These are phyloP conservation scores for Lippia alba DNA, from an alignment of 305 asterid genomes.

Conservation along the genomic window DNA sequence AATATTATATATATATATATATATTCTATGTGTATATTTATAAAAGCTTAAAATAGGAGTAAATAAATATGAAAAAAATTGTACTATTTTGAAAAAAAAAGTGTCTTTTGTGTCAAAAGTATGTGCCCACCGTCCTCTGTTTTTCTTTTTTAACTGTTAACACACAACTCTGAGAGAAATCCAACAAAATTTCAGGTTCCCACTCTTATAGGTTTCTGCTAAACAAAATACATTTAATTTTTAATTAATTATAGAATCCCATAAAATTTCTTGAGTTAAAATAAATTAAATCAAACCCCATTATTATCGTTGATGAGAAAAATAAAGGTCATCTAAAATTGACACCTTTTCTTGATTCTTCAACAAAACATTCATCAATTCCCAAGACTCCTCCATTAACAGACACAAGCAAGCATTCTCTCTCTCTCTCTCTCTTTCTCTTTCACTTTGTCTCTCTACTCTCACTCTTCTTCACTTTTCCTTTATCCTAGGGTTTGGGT, in stretches of 20 bases:
- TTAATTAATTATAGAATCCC: not conserved
- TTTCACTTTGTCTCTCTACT: slow-evolving; percentile 40
- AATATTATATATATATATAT: no score
- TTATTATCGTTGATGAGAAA: slow-evolving; percentile 26
- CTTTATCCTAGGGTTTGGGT: slow-evolving; percentile 52
- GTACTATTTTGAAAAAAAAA: not conserved
- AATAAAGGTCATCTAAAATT: slow-evolving; percentile 22
- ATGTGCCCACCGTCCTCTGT: slow-evolving; percentile 17
- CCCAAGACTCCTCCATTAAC: slow-evolving; percentile 53
- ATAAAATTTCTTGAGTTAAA: slow-evolving; percentile 22
- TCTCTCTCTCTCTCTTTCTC: slow-evolving; percentile 22
- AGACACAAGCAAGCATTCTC: slow-evolving; percentile 28
- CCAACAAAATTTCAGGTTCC: slow-evolving; percentile 33
- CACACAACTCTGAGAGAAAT: not conserved
- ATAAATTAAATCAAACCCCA: not conserved
- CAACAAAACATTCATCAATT: slow-evolving; percentile 62
- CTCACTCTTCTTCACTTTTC: slow-evolving; percentile 43
- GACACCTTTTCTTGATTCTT: slow-evolving; percentile 46
- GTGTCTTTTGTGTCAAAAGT: slow-evolving; percentile 16
- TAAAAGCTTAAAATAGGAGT: not conserved
- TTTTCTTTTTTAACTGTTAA: not conserved
- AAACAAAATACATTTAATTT: not conserved
- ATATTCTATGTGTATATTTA: no score
- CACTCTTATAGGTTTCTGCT: not conserved
- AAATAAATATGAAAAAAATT: not conserved